Evolutionary conservation across 768 basidiomycete species (phyloP).

Genomic region (Rhodotorula sphaerocarpa): DNA sequence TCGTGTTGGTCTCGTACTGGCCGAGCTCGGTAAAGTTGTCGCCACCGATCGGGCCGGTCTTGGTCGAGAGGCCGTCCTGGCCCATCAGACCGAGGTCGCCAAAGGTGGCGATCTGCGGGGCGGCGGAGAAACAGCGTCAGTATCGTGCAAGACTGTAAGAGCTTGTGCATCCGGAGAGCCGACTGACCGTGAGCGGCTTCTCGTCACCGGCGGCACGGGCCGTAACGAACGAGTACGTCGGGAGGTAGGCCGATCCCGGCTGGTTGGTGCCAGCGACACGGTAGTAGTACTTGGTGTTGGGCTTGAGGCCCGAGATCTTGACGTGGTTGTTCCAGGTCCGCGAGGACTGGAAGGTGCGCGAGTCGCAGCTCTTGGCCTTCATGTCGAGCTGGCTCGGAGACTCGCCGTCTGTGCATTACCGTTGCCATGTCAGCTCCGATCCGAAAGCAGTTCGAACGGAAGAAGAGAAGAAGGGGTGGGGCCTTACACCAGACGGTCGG

Average conservation of each 20-base stretch:
- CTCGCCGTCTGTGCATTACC: conserved; percentile 1
- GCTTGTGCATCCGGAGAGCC: too few species aligned
- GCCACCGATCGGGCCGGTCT: conserved; percentile 16
- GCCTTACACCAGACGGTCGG: conserved; percentile 14
- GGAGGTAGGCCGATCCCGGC: conserved; percentile 11
- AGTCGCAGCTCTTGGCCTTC: background rate
- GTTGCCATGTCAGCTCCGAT: background rate
- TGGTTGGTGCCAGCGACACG: conserved; percentile 15
- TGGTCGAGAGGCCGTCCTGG: conserved; percentile 27
- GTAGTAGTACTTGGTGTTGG: conserved; percentile 29
- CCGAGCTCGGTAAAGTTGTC: conserved; percentile 1
- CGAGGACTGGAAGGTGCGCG: conserved; percentile 24
- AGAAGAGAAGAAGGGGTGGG: too few species aligned
- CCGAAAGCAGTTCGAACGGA: background rate
- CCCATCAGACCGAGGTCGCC: conserved; percentile 21
- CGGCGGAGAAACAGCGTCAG: too few species aligned
- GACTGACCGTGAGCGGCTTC: conserved; percentile 4
- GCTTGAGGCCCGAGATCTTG: conserved; percentile 10
- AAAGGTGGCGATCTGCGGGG: background rate
- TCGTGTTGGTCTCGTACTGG: conserved; percentile 29
- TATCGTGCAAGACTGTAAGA: conserved; percentile 12
- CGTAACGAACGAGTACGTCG: conserved; percentile 23
- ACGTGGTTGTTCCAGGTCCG: conserved; percentile 30
- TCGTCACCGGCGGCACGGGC: conserved; percentile 25
- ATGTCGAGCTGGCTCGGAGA: conserved; percentile 8